Percentiles rank a stretch among this genome's conserved stretches.
Evolutionary conservation across 164 flowering plant genomes (phyloP).

Genomic region (Dillenia suffruticosa): DNA sequence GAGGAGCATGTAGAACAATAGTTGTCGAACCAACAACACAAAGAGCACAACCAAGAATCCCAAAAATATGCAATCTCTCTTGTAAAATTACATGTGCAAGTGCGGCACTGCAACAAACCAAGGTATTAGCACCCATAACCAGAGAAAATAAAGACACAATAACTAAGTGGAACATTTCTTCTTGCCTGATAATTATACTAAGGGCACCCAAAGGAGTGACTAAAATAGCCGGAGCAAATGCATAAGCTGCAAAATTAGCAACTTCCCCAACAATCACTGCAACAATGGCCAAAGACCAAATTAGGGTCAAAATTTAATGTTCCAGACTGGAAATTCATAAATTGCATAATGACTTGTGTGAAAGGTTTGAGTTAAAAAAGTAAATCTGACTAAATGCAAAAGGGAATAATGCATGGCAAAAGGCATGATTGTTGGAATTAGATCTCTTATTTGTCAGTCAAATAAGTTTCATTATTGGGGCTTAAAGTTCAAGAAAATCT

Average conservation of each 20-base stretch:
- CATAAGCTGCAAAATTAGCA: constrained; percentile 94
- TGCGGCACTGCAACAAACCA: constrained; percentile 65
- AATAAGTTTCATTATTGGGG: not conserved
- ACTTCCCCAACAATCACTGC: constrained; percentile 92
- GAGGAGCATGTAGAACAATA: constrained; percentile 93
- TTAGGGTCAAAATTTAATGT: constrained; percentile 11
- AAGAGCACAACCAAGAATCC: constrained; percentile 80
- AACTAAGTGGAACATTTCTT: not conserved
- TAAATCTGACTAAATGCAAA: not conserved
- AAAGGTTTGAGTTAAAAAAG: constrained; percentile 1
- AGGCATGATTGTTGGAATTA: not conserved
- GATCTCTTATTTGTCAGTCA: not conserved
- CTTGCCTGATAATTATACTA: constrained; percentile 90
- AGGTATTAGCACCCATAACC: constrained; percentile 8
- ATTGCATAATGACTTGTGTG: not conserved
- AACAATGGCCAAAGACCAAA: constrained; percentile 8
- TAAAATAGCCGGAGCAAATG: constrained; percentile 89
- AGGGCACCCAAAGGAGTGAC: constrained; percentile 95
- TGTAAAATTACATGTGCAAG: constrained; percentile 81
- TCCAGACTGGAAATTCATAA: not conserved
- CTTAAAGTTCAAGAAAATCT: not conserved
- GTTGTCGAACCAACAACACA: constrained; percentile 95
- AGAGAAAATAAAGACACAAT: not conserved
- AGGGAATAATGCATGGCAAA: not conserved
- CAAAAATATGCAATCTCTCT: constrained; percentile 83